phyloP scores from a whole-genome alignment of 805 yeast species.

The Suhomyces sp. region DNA sequence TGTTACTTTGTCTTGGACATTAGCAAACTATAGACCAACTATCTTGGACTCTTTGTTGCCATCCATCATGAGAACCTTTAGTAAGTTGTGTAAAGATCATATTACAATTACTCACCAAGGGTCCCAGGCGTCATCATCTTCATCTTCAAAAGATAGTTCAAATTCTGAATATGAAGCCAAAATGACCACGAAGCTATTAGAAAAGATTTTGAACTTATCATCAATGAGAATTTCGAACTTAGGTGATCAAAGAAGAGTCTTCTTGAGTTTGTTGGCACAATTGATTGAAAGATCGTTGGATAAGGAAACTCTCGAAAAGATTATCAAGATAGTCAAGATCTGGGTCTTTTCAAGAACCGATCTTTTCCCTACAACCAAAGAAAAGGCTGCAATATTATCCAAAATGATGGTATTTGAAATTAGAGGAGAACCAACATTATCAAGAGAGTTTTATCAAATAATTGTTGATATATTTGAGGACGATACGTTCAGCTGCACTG shows the following conservation, averaged over 20 bases:
- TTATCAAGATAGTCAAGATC: conserved; percentile 71
- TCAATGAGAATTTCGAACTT: conserved; percentile 79
- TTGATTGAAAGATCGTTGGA: conserved; percentile 86
- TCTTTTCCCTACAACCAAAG: conserved; percentile 90
- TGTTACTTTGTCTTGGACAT: conserved; percentile 77
- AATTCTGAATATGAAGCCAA: conserved; percentile 68
- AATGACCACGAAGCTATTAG: conserved; percentile 73
- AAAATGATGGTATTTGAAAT: conserved; percentile 93
- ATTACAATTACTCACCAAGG: conserved; percentile 59
- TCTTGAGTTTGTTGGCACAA: conserved; percentile 81
- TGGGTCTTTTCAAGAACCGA: conserved; percentile 90
- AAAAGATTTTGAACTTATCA: conserved; percentile 72
- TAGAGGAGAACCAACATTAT: conserved; percentile 76
- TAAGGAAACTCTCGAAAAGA: conserved; percentile 67
- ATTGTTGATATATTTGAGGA: conserved; percentile 86
- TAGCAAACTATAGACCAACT: conserved; percentile 71
- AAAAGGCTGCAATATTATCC: conserved; percentile 88
- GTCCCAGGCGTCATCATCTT: conserved; percentile 21
- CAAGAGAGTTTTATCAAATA: conserved; percentile 79
- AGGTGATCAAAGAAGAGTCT: conserved; percentile 91
- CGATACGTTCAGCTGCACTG: conserved; percentile 73
- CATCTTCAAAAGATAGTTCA: conserved; percentile 29
- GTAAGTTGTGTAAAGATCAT: conserved; percentile 87
- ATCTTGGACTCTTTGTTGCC: conserved; percentile 75
- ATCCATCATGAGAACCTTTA: conserved; percentile 79